phyloP scores from a whole-genome alignment of 371 early-diverging fungal species.

The Mortierella sp. region DNA sequence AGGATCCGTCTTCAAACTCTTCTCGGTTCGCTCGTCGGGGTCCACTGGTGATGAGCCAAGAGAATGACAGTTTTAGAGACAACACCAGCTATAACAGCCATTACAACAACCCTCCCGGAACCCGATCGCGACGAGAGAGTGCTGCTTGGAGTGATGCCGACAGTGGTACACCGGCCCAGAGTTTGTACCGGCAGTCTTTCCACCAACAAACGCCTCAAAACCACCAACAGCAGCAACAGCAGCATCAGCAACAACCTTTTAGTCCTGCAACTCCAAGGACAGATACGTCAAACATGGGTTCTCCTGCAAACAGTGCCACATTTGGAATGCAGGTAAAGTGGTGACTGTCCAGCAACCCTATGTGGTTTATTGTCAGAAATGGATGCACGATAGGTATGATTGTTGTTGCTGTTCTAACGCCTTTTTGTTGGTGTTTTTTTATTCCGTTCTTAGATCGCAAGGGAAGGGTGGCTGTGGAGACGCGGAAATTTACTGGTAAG shows the following conservation, averaged over 20 bases:
- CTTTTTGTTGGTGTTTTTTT: not conserved
- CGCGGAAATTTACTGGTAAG: constrained; percentile 51
- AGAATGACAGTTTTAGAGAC: constrained; percentile 13
- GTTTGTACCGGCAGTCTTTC: constrained; percentile 12
- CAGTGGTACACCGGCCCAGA: constrained; percentile 11
- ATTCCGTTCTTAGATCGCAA: constrained; percentile 32
- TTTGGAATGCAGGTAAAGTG: not conserved
- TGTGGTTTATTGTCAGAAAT: not conserved
- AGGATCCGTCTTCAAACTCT: constrained; percentile 27
- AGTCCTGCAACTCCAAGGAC: constrained; percentile 34
- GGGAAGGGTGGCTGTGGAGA: constrained; percentile 57
- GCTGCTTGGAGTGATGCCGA: constrained; percentile 23
- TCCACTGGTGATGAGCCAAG: constrained; percentile 28
- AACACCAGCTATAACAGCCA: not conserved
- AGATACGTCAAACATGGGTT: constrained; percentile 1
- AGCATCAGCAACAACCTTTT: constrained; percentile 19
- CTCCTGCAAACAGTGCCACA: not conserved
- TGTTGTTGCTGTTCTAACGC: not conserved
- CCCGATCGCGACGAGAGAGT: constrained; percentile 31
- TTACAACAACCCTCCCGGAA: not conserved
- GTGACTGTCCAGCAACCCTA: not conserved
- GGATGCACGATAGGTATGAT: not conserved
- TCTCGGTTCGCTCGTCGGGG: constrained; percentile 44
- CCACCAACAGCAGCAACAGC: not conserved
- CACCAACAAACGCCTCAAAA: not conserved